Base-by-base conservation (phyloP, 2,329 filamentous ascomycete species). In the Rhexocercosporidium sp. region DNA sequence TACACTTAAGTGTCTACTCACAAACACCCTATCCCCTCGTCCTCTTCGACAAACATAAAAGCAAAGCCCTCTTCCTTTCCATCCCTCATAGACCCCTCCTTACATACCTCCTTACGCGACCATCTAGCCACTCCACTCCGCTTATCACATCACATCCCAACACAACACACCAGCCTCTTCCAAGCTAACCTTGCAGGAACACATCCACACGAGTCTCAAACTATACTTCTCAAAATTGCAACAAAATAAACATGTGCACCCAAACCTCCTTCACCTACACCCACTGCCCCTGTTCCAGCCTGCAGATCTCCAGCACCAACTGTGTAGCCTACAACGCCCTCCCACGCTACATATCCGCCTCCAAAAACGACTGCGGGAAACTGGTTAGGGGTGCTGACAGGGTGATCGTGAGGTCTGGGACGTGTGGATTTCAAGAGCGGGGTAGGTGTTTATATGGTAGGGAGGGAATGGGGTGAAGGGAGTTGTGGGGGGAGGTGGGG, bases 251-350 rank as follows among this genome's bases (percentile, higher is more conserved):
- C 1, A 57, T 57, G 53, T 57, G 53, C 20, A 57, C 12, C 20
- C n/a, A 39, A 57, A 57, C 31, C n/a, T 20, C 53, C n/a, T 57
- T 16, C n/a, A 39, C 31, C 11, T 57, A 39, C 53, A 57, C 53
- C 5, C 53, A 39, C 12, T 41, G 53, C 53, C 5, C 31, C 9
- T 57, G 53, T 20, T 12, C 3, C 31, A 34, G 53, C 9, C 4
- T 34, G 0, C 8, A n/a, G 14, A 41, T 20, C 8, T 37, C 34
- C 5, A 57, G 31, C 9, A 16, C 53, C 53, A 12, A 5, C 3
- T 57, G 53, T 11, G 9, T 11, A 9, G 25, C n/a, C 7, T 57
- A 41, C 54, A 25, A 39, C n/a, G 34, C 54, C 18, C 20, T 57
- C 11, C 31, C 54, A 1, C 4, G n/a, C 7, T 31, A 27, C 34